These are phyloP conservation scores for Laguncularia racemosa DNA, from an alignment of 345 rosid species.

Conservation along the genomic window DNA sequence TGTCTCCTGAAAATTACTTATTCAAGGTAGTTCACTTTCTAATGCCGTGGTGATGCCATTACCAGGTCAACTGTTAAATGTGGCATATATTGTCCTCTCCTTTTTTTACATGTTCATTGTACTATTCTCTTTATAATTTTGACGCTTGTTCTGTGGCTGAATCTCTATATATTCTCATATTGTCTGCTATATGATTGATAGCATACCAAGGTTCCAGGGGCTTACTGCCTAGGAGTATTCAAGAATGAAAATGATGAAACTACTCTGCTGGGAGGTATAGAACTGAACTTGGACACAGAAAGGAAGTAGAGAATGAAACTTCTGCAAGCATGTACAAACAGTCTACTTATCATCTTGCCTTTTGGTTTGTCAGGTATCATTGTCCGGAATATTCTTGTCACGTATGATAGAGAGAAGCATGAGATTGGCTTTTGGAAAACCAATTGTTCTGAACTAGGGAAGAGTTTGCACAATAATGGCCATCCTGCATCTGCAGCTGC, in stretches of 20 bases:
- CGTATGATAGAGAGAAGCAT: conserved; percentile 82
- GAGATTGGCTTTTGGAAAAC: conserved; percentile 97
- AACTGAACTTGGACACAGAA: background rate
- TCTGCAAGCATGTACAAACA: background rate
- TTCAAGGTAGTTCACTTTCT: conserved; percentile 40
- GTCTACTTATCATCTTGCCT: background rate
- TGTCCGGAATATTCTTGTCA: conserved; percentile 82
- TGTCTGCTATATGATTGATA: conserved; percentile 10
- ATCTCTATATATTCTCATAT: conserved; percentile 3
- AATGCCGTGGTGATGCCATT: background rate
- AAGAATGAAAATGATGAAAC: conserved; percentile 80
- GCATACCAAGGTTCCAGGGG: conserved; percentile 79
- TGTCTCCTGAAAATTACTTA: conserved; percentile 91
- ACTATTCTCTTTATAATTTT: no score
- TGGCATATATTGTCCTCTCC: no score
- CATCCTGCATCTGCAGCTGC: conserved; percentile 29
- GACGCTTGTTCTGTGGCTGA: background rate
- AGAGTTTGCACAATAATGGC: conserved; percentile 42
- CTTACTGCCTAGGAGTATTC: conserved; percentile 81
- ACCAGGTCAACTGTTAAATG: background rate
- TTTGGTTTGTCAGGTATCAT: conserved; percentile 49
- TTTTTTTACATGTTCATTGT: no score
- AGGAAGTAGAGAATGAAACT: background rate
- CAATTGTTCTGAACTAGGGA: conserved; percentile 86
- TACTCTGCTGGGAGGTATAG: conserved; percentile 78